A percentile compares a stretch with the other conserved stretches of the same genome.
These are phyloP conservation scores for Medicago arabica DNA, from an alignment of 306 rosid species.

Conservation along the genomic window DNA sequence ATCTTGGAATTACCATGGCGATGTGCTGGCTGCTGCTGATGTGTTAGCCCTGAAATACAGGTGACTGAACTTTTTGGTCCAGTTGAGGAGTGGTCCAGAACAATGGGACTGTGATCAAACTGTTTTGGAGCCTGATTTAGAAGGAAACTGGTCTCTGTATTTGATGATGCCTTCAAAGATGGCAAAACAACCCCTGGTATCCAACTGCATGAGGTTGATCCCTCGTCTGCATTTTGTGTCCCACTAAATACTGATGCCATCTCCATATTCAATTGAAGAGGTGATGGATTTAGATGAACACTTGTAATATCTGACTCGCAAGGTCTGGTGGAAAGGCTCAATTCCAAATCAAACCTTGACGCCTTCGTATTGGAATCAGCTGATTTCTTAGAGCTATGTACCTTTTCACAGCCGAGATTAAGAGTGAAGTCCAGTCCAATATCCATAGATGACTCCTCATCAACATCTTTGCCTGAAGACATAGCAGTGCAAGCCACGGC, in stretches of 20 bases:
- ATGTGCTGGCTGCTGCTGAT: constrained; percentile 57
- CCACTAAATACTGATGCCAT: constrained; percentile 46
- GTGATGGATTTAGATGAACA: constrained; percentile 50
- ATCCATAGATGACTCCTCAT: constrained; percentile 89
- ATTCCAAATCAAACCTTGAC: constrained; percentile 70
- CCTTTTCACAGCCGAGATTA: constrained; percentile 74
- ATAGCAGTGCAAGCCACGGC: constrained; percentile 81
- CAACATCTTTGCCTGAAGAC: constrained; percentile 89
- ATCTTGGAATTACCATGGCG: constrained; percentile 68
- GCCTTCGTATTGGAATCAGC: constrained; percentile 51
- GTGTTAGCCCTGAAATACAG: constrained; percentile 74
- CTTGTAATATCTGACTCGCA: constrained; percentile 76
- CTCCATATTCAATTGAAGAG: constrained; percentile 60
- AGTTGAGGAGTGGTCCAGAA: constrained; percentile 60
- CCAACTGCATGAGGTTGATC: constrained; percentile 68
- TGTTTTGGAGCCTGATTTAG: constrained; percentile 54
- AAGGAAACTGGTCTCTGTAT: constrained; percentile 47
- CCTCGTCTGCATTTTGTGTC: constrained; percentile 66
- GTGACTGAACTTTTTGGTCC: constrained; percentile 79
- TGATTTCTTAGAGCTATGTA: constrained; percentile 56
- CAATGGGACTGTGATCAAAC: constrained; percentile 49
- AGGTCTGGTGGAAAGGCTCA: constrained; percentile 79
- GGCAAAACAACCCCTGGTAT: constrained; percentile 51
- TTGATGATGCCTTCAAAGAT: constrained; percentile 46
- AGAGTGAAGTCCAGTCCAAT: constrained; percentile 73